phyloP scores from a whole-genome alignment of 176 grass and related monocot species.

The Oryza longistaminata region DNA sequence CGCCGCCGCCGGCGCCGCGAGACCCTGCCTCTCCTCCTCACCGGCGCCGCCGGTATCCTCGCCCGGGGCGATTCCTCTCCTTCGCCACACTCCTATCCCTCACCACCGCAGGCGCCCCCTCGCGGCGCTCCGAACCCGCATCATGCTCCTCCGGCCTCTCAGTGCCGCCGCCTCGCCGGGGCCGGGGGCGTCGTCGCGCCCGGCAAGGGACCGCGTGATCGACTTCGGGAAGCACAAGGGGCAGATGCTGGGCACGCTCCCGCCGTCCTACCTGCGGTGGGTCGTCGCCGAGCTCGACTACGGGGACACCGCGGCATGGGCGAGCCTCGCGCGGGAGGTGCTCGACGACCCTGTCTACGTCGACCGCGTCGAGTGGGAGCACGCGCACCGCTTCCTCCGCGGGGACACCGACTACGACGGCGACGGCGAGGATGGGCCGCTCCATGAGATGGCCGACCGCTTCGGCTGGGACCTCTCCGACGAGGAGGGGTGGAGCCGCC shows the following conservation, averaged over 20 bases:
- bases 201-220: constrained; percentile 50
- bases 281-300: constrained; percentile 50
- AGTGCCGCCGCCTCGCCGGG: background rate
- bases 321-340: constrained; percentile 45
- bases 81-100: background rate
- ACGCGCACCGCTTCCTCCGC: constrained; percentile 53
- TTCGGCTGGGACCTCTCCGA: constrained; percentile 67
- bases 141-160: background rate
- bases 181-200: constrained; percentile 5
- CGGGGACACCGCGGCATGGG: constrained; percentile 50
- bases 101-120: background rate
- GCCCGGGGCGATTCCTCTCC: background rate
- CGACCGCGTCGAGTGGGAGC: constrained; percentile 69
- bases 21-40: background rate
- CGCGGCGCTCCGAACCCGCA: background rate
- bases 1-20: background rate
- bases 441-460: constrained; percentile 55
- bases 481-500: constrained; percentile 50
- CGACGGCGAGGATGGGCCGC: constrained; percentile 30
- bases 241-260: constrained; percentile 63
- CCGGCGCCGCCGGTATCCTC: background rate
- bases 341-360: constrained; percentile 54
- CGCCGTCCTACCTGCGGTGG: constrained; percentile 61
- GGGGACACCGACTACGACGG: constrained; percentile 44
- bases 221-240: constrained; percentile 68